Conservation (phyloP, 164 flowering plant species). For the Umbellularia californica region DNA sequence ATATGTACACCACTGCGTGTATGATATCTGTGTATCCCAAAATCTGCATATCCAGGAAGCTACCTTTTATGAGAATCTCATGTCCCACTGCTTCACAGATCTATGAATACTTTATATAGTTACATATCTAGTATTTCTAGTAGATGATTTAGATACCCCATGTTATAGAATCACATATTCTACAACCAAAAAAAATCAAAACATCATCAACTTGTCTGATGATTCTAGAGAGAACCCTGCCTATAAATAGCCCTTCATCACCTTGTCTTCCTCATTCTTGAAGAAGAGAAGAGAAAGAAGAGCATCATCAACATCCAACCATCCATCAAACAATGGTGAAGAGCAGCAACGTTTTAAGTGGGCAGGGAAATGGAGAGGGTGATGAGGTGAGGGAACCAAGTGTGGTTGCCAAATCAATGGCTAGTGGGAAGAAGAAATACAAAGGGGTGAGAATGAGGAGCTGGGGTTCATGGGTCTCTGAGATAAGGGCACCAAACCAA, state of each 20-base stretch:
- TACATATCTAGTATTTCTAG: background rate
- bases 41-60: slow-evolving; percentile 6
- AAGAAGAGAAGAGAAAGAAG: background rate
- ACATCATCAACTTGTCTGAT: background rate
- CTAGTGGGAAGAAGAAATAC: slow-evolving; percentile 54
- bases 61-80: background rate
- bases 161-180: background rate
- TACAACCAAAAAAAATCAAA: background rate
- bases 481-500: slow-evolving; percentile 88
- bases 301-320: background rate
- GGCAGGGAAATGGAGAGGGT: background rate
- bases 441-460: slow-evolving; percentile 97
- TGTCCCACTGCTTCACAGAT: background rate
- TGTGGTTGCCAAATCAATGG: slow-evolving; percentile 12
- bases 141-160: too few species aligned
- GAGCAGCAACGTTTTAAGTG: slow-evolving; percentile 33
- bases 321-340: slow-evolving; percentile 17
- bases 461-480: slow-evolving; percentile 98
- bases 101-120: background rate
- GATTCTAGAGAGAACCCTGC: background rate
- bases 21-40: background rate
- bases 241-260: slow-evolving; percentile 9
- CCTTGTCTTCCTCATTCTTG: slow-evolving; percentile 1
- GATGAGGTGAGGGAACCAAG: slow-evolving; percentile 25
- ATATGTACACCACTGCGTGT: background rate